A percentile compares a stretch with the other conserved stretches of the same genome.
These are phyloP conservation scores for Plasmopara halstedii DNA, from an alignment of 352 stramenopile genomes.

Conservation along the genomic window DNA sequence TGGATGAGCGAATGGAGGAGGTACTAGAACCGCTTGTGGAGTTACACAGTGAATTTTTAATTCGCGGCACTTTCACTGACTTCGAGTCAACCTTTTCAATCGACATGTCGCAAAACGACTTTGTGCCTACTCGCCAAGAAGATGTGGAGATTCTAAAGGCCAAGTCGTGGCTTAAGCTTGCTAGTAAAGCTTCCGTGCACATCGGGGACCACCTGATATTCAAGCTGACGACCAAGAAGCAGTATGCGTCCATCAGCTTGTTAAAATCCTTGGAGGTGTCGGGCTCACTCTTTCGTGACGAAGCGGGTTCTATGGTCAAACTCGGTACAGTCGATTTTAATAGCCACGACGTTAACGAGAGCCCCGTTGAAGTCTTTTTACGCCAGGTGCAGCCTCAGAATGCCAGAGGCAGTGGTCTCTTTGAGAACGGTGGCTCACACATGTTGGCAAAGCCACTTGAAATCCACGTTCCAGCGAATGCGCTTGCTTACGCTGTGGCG, in stretches of 20 bases:
- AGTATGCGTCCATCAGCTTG: conserved; percentile 36
- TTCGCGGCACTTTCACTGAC: conserved; percentile 70
- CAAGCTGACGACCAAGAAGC: conserved; percentile 39
- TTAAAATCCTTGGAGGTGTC: conserved; percentile 43
- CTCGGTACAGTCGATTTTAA: conserved; percentile 29
- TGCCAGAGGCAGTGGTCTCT: conserved; percentile 19
- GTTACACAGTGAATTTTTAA: conserved; percentile 78
- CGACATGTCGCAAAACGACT: conserved; percentile 31
- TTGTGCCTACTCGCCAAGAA: conserved; percentile 30
- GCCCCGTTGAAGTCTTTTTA: conserved; percentile 40
- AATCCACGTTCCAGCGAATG: conserved; percentile 56
- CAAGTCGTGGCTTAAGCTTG: conserved; percentile 59
- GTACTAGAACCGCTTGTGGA: conserved; percentile 61
- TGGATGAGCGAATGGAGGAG: conserved; percentile 43
- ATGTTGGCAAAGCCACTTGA: conserved; percentile 57
- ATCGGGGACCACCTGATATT: conserved; percentile 50
- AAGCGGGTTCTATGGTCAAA: conserved; percentile 25
- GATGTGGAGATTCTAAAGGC: conserved; percentile 51
- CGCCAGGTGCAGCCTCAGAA: conserved; percentile 23
- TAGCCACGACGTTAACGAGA: conserved; percentile 35
- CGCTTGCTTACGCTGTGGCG: conserved; percentile 63
- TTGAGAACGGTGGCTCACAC: conserved; percentile 54
- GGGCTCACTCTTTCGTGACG: conserved; percentile 35
- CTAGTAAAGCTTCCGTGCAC: conserved; percentile 14
- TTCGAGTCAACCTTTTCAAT: conserved; percentile 70